Evolutionary conservation across 805 yeast genomes (phyloP).

Genomic region (Wickerhamiella sergipiensis): DNA sequence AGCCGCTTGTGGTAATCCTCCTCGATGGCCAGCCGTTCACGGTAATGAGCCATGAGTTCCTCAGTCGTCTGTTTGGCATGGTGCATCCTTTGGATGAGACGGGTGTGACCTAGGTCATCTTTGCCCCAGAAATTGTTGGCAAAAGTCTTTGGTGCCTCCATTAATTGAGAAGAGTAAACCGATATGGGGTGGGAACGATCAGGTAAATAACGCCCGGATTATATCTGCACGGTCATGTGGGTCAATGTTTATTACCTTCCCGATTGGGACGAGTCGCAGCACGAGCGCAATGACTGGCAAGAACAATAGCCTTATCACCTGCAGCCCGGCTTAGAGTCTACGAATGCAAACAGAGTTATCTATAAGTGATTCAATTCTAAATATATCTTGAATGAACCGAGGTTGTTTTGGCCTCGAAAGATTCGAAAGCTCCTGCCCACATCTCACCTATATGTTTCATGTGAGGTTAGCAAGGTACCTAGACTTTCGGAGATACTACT

Average conservation of each 20-base stretch:
- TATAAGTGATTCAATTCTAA: no score
- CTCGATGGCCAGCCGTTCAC: conserved; percentile 46
- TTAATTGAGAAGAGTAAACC: background rate
- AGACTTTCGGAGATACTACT: no score
- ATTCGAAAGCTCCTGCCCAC: no score
- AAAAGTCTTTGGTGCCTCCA: conserved; percentile 15
- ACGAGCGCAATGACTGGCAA: background rate
- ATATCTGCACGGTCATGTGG: background rate
- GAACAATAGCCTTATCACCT: background rate
- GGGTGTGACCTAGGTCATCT: conserved; percentile 46
- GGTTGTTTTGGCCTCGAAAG: background rate
- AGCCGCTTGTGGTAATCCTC: conserved; percentile 55
- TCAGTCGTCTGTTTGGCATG: conserved; percentile 47
- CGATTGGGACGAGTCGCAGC: background rate
- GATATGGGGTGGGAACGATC: background rate
- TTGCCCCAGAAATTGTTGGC: conserved; percentile 36
- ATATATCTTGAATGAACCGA: background rate
- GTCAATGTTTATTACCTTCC: background rate
- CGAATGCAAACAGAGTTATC: no score
- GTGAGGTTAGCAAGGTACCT: no score
- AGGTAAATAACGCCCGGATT: background rate
- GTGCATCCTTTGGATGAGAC: conserved; percentile 42
- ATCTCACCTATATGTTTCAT: no score
- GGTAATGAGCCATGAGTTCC: conserved; percentile 35
- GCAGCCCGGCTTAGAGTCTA: background rate